Percentiles rank a stretch among this genome's conserved stretches.
Conservation (phyloP, 139 green algal species). For the Eudorina sp. region DNA sequence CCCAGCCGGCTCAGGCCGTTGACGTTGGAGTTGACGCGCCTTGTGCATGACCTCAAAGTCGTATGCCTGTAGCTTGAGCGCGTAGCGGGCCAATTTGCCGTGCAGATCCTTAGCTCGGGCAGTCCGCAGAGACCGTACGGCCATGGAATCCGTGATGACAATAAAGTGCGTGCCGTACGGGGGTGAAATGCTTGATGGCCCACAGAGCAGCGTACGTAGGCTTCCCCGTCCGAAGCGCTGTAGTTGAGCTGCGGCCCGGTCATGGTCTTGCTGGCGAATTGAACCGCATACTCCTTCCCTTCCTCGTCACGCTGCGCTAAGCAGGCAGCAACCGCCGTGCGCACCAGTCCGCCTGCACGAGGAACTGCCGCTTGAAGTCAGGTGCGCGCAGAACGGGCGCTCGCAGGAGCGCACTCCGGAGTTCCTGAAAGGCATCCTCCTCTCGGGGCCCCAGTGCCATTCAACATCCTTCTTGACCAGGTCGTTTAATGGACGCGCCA, state of each 20-base stretch:
- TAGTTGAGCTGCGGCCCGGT: conserved; percentile 38
- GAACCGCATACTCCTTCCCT: background rate
- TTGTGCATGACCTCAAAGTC: conserved; percentile 37
- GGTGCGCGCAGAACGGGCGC: background rate
- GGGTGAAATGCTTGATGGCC: conserved; percentile 38
- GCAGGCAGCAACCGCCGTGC: background rate
- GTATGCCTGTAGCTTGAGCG: conserved; percentile 45
- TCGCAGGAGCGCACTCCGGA: background rate
- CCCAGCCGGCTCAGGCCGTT: conserved; percentile 22
- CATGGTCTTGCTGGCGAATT: conserved; percentile 17
- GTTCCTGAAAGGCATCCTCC: background rate
- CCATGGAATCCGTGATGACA: conserved; percentile 48
- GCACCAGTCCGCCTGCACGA: background rate
- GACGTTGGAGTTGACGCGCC: background rate
- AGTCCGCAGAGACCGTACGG: conserved; percentile 27
- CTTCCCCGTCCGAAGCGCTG: conserved; percentile 48
- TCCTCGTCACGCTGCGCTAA: background rate
- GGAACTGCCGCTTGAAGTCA: background rate
- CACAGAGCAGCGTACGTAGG: conserved; percentile 28
- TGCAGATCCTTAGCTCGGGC: background rate
- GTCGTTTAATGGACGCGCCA: background rate
- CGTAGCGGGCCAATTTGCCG: conserved; percentile 45
- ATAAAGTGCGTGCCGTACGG: conserved; percentile 47
- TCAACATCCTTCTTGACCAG: background rate
- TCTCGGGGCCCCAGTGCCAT: background rate